Conservation (phyloP, 257 asterid genomes). For the Solanum habrochaites region DNA sequence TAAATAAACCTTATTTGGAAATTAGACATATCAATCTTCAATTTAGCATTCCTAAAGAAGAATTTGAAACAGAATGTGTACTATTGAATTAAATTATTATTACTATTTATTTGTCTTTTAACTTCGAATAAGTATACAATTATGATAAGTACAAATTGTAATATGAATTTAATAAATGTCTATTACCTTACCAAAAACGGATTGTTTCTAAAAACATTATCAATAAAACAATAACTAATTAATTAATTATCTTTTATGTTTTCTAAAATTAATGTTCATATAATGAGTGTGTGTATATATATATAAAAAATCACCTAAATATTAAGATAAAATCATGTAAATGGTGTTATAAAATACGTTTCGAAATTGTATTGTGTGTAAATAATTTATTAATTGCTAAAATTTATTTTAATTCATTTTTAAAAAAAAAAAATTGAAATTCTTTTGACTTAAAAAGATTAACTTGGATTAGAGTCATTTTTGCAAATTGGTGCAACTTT, state of each 20-base stretch:
- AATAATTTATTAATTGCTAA: no score
- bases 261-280: background rate
- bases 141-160: no score
- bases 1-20: background rate
- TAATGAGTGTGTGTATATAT: no score
- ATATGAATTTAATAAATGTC: no score
- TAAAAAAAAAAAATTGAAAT: fast-evolving
- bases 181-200: background rate
- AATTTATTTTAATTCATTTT: no score
- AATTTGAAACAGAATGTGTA: background rate
- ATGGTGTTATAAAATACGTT: background rate
- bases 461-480: background rate
- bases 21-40: background rate
- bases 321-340: background rate
- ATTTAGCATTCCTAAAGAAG: background rate
- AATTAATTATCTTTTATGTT: no score
- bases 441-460: background rate
- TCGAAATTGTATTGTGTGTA: background rate
- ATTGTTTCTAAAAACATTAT: background rate
- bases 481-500: no score
- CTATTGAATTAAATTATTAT: no score
- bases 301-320: background rate
- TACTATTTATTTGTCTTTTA: background rate
- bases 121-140: background rate
- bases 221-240: no score